Evolutionary conservation across 345 rosid genomes (phyloP).

Genomic region (Arabidopsis arenosa): DNA sequence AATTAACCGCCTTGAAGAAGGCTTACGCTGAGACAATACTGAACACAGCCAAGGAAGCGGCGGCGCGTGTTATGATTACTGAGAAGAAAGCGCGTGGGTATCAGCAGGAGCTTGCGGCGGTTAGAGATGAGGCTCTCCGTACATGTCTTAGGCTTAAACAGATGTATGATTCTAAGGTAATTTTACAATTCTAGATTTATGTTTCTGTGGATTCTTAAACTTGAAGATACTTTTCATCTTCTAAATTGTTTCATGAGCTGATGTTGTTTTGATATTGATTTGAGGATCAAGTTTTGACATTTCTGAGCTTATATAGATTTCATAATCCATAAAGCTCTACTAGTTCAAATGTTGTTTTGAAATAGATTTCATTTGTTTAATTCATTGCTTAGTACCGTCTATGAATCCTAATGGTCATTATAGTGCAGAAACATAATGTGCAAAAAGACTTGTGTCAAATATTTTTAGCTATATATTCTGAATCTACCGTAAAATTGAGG

Average conservation of each 20-base stretch:
- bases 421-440: neutral
- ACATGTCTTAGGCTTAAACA: conserved; percentile 83
- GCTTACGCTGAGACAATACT: conserved; percentile 92
- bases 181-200: neutral
- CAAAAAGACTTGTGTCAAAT: neutral
- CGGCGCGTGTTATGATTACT: conserved; percentile 81
- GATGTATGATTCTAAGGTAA: conserved; percentile 85
- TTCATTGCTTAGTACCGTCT: neutral
- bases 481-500: neutral
- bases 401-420: neutral
- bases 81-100: conserved; percentile 74
- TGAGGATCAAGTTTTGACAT: conserved; percentile 10
- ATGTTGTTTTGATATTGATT: neutral
- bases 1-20: conserved; percentile 83
- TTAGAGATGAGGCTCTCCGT: conserved; percentile 77
- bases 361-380: neutral
- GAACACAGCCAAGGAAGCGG: conserved; percentile 91
- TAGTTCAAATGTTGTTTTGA: neutral
- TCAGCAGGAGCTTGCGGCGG: conserved; percentile 68
- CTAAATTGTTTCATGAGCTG: neutral
- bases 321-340: neutral
- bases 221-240: neutral
- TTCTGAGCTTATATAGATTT: conserved; percentile 3
- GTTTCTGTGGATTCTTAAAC: neutral
- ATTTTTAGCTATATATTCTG: neutral